Evolutionary conservation across 2,329 filamentous ascomycete species (phyloP).

Genomic region (Dissoconium aciculare): DNA sequence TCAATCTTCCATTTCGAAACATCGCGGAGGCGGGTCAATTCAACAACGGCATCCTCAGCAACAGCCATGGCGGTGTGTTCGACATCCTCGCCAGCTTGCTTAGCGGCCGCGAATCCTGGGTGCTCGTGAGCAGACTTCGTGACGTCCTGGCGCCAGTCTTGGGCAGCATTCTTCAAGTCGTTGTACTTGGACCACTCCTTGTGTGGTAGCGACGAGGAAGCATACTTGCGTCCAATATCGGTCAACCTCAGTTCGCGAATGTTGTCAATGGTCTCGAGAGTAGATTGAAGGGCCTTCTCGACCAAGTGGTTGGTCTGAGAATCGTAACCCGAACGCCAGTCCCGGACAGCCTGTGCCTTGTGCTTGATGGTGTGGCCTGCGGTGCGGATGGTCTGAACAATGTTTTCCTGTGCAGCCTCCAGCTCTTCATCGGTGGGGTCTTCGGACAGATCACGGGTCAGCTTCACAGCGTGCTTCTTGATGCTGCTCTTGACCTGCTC

Average conservation of each 20-base stretch:
- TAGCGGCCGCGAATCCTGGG: constrained; percentile 52
- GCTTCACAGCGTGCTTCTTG: constrained; percentile 48
- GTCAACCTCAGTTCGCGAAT: constrained; percentile 75
- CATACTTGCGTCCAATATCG: constrained; percentile 85
- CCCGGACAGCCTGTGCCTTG: constrained; percentile 59
- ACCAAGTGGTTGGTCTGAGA: constrained; percentile 54
- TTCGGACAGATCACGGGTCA: constrained; percentile 41
- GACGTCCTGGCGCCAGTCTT: constrained; percentile 72
- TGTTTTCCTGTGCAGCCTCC: constrained; percentile 37
- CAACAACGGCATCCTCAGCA: constrained; percentile 63
- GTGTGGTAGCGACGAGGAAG: constrained; percentile 90
- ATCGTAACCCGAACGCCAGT: constrained; percentile 62
- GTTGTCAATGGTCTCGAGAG: constrained; percentile 66
- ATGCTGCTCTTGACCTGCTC: constrained; percentile 48
- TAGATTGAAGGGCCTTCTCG: constrained; percentile 58
- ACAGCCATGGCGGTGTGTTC: constrained; percentile 68
- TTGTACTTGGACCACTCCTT: constrained; percentile 96
- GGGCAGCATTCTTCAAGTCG: constrained; percentile 65
- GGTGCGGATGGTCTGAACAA: constrained; percentile 44
- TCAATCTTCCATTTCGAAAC: constrained; percentile 72
- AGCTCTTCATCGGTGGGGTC: constrained; percentile 40
- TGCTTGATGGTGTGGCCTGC: constrained; percentile 62
- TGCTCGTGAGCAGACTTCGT: constrained; percentile 58
- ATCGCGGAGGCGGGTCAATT: constrained; percentile 67
- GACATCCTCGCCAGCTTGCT: constrained; percentile 51